These are phyloP conservation scores for Venturia asperata DNA, from an alignment of 2,329 filamentous ascomycete genomes.

Conservation along the genomic window DNA sequence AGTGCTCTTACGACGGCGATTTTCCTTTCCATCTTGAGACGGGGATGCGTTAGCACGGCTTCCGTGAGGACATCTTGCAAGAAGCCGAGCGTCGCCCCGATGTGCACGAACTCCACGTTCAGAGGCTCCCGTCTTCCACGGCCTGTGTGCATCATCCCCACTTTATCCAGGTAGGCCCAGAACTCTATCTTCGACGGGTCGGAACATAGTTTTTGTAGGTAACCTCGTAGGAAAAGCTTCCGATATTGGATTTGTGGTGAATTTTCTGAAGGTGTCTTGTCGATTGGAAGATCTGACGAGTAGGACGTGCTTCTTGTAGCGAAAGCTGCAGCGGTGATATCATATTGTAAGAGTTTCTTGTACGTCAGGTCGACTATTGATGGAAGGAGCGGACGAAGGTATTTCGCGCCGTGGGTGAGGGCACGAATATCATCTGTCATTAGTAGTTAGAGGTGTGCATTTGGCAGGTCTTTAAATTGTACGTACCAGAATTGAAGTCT, in stretches of 20 bases:
- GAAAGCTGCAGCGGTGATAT: slow-evolving; percentile 75
- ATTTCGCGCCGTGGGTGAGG: slow-evolving; percentile 61
- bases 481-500: slow-evolving; percentile 63
- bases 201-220: slow-evolving; percentile 65
- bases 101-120: slow-evolving; percentile 74
- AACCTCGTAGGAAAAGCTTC: slow-evolving; percentile 67
- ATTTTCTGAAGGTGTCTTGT: slow-evolving; percentile 51
- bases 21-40: slow-evolving; percentile 59
- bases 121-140: slow-evolving; percentile 63
- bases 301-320: slow-evolving; percentile 54
- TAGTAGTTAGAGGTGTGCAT: background rate
- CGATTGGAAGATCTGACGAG: slow-evolving; percentile 44
- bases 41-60: slow-evolving; percentile 65
- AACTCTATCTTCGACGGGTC: slow-evolving; percentile 70
- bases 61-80: slow-evolving; percentile 73
- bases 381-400: slow-evolving; percentile 75
- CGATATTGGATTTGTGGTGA: slow-evolving; percentile 68
- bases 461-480: background rate
- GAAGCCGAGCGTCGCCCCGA: slow-evolving; percentile 63
- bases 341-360: slow-evolving; percentile 70
- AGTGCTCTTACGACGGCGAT: slow-evolving; percentile 68
- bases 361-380: slow-evolving; percentile 80
- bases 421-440: slow-evolving; percentile 59
- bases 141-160: slow-evolving; percentile 70
- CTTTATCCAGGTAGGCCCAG: slow-evolving; percentile 79